Conservation (phyloP, 108 stramenopile genomes). For the Conticribra weissflogii region DNA sequence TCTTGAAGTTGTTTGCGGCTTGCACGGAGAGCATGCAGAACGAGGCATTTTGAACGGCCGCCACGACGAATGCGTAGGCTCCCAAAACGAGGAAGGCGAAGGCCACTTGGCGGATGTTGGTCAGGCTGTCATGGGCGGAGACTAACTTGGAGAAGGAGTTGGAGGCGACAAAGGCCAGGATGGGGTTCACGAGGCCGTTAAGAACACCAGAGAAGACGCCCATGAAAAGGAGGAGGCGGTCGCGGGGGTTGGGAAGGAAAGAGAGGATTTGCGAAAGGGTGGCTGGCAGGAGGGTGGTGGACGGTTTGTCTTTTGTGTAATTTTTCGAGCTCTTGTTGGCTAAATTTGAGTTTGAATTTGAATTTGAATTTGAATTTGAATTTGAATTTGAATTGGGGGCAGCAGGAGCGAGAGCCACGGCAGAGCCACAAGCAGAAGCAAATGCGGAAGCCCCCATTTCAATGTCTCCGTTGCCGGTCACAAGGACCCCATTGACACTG, state of each 20-base stretch:
- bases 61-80: constrained; percentile 52
- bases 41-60: constrained; percentile 45
- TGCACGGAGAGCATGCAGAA: constrained; percentile 52
- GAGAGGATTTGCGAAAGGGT: constrained; percentile 44
- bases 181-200: constrained; percentile 50
- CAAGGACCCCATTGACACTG: no score
- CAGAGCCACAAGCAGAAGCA: no score
- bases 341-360: no score
- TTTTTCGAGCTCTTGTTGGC: no score
- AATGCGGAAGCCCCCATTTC: no score
- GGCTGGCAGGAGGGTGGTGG: constrained; percentile 23
- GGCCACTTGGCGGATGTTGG: constrained; percentile 41
- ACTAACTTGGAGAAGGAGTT: constrained; percentile 51
- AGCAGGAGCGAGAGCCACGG: no score
- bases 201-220: constrained; percentile 40
- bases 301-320: no score
- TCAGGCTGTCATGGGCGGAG: constrained; percentile 35
- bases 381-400: no score
- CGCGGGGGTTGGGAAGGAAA: constrained; percentile 34
- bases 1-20: constrained; percentile 45
- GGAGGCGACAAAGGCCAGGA: constrained; percentile 63
- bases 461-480: no score
- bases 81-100: constrained; percentile 63
- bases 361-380: no score
- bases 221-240: constrained; percentile 16